Conservation (phyloP, 805 yeast species). For the Ogataea pini region DNA sequence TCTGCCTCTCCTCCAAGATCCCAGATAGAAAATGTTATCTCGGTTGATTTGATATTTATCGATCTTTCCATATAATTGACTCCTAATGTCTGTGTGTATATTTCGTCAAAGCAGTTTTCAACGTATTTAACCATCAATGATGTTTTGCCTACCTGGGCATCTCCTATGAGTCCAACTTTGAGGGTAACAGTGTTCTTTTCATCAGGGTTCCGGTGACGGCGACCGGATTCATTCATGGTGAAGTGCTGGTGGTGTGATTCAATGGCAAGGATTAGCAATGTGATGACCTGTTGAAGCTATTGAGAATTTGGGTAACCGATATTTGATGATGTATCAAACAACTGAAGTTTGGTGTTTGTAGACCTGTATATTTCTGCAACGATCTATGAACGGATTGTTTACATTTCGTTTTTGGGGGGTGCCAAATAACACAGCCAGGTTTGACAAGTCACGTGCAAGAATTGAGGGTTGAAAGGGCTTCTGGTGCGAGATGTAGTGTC, state of each 20-base stretch:
- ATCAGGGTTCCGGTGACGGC: conserved; percentile 8
- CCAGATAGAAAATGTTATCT: conserved; percentile 90
- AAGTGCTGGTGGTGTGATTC: too few relatives aligned
- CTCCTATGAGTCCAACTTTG: conserved; percentile 92
- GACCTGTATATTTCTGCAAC: background rate
- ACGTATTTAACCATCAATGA: conserved; percentile 96
- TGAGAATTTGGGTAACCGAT: too few relatives aligned
- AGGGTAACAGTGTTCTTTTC: conserved; percentile 54
- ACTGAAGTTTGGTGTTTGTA: too few relatives aligned
- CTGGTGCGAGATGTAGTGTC: background rate
- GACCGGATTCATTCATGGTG: background rate
- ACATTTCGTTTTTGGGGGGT: conserved; percentile 10
- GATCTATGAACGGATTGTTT: conserved; percentile 10
- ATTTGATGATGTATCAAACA: too few relatives aligned
- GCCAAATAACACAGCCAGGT: background rate
- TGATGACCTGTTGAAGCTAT: too few relatives aligned
- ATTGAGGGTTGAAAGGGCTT: background rate
- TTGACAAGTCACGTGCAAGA: background rate
- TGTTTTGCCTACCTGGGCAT: conserved; percentile 94
- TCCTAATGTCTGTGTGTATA: conserved; percentile 90
- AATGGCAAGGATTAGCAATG: too few relatives aligned
- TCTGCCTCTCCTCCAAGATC: conserved; percentile 96
- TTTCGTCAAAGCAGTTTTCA: conserved; percentile 90
- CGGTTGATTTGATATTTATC: conserved; percentile 79
- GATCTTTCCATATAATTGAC: conserved; percentile 93